phyloP scores from a whole-genome alignment of 2,329 filamentous ascomycete genomes.

The Fusarium mangiferae region DNA sequence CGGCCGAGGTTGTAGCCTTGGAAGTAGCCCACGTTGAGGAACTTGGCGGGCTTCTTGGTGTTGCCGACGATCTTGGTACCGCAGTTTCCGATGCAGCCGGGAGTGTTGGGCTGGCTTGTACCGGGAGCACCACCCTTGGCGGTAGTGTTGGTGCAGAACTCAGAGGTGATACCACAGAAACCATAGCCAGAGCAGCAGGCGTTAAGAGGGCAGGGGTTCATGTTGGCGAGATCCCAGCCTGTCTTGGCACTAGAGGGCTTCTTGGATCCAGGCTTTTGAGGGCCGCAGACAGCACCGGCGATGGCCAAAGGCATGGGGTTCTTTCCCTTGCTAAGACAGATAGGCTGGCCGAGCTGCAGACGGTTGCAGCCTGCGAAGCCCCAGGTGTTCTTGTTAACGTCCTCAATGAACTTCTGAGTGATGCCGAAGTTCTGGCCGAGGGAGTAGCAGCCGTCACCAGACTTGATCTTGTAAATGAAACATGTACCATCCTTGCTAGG shows the following conservation, averaged over 20 bases:
- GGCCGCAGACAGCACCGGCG: constrained; percentile 49
- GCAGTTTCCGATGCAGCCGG: constrained; percentile 49
- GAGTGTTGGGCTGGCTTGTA: constrained; percentile 37
- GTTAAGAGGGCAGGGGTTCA: constrained; percentile 60
- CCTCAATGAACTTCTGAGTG: constrained; percentile 50
- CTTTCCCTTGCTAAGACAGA: constrained; percentile 50
- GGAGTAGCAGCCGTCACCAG: constrained; percentile 47
- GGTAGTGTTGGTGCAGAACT: constrained; percentile 53
- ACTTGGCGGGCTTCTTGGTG: constrained; percentile 38
- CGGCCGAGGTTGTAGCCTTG: constrained; percentile 46
- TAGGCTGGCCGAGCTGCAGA: constrained; percentile 41
- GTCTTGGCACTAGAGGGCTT: constrained; percentile 43
- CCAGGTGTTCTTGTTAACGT: constrained; percentile 53
- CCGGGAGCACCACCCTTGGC: constrained; percentile 45
- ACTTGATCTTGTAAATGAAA: constrained; percentile 45
- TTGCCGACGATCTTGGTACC: constrained; percentile 47
- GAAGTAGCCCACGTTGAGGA: constrained; percentile 48
- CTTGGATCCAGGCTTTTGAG: constrained; percentile 45
- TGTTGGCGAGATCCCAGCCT: constrained; percentile 43
- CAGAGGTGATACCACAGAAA: constrained; percentile 56
- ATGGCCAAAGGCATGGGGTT: constrained; percentile 49
- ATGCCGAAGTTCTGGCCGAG: constrained; percentile 49
- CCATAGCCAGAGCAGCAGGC: constrained; percentile 56
- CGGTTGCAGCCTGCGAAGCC: constrained; percentile 50
- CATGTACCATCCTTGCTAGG: constrained; percentile 51